Evolutionary conservation across 176 grass and related monocot genomes (phyloP), one percentile per base, ranked within the genome.

Genomic region (Tillandsia fasciculata): DNA sequence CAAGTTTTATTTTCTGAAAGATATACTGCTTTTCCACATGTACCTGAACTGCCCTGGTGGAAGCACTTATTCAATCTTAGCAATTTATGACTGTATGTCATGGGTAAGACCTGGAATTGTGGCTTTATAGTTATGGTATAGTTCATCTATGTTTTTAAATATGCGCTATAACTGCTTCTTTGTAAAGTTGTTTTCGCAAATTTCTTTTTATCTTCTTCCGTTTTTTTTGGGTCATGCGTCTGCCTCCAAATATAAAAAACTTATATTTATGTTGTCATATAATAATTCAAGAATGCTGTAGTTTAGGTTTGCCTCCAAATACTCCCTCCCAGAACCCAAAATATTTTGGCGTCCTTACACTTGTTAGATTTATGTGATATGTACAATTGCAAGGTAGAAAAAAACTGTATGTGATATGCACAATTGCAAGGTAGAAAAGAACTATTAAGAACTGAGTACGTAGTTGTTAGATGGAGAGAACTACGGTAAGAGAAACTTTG

Each of bases 61-160:
- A 90, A 97, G 86, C 74, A 80, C 86, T 24, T 93, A 93, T 75
- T 90, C 89, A 11, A 89, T 87, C 76, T 76, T 97, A 67, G 94
- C 94, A 72, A 90, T 97, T 73, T 97, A 88, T 9, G 94, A 97
- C 74, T 97, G 94, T 70, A 97, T 97, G 94, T 90, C 85, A 53
- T 93, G 89, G 94, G 94, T 97, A 86, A 51, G 82, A 64, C 51
- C 7, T 57, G 17, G 23, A 73, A 54, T 79, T 70, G 28, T 58
- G 52, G 47, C 51, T 9, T 70, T 73, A 13, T 77, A 22, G 57
- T 64, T 64, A 74, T 74, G 49, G 3, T 10, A 54, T 63, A 51
- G 9, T 67, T 15, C 9, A 26, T 17, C 69, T 68, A 11, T 53
- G 68, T 14, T 14, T 14, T 6, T 8, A 20, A 61, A 71, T 57